Base-by-base conservation (phyloP, 805 yeast genomes). In the Barnettozyma sp. region DNA sequence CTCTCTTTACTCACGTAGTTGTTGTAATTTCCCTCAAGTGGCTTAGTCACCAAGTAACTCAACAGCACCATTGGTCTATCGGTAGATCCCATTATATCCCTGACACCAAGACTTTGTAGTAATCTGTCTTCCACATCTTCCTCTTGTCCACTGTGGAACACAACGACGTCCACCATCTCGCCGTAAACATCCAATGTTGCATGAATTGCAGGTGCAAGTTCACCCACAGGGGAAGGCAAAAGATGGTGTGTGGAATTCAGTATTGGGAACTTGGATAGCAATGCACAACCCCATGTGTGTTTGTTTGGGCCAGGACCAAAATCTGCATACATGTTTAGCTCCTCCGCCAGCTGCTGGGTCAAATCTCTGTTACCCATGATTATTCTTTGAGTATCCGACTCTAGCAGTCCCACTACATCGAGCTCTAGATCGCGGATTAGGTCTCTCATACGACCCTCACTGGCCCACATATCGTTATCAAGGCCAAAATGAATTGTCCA, bases 401-500 rank as follows among this genome's bases (percentile, higher is more conserved):
- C 98, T 30, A 92, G 67, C 41, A 92, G 63, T 1, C 97, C 97
- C 49, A 92, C 73, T 29, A 92, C 82, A 57, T 92, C 98, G 11
- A 92, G 62, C 61, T 92, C 94, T 36, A 94, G 78, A 49, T 90
- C 97, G 41, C 63, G 66, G 41, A 92, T 76, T 34, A 90, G 71
- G 45, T 82, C 80, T 40, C 80, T 66, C 95, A 92, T 90, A 46
- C 97, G 73, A 28, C 75, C 78, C 60, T 92, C 97, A 45, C 87
- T 76, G 0, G 94, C 90, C 98, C 98, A 92, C 92, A 92, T 82
- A 55, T 87, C 95, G 58, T 92, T 92, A 58, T 92, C 98, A 34
- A 92, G 70, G 17, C 97, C 98, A 56, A 92, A 92, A 63, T 92
- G 98, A 45, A 92, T 80, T 16, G 97, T 90, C 98, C 98, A 92